A percentile compares a stretch with the other conserved stretches of the same genome.
Evolutionary conservation across 2,329 filamentous ascomycete genomes (phyloP).

Genomic region (Annulohypoxylon truncatum): DNA sequence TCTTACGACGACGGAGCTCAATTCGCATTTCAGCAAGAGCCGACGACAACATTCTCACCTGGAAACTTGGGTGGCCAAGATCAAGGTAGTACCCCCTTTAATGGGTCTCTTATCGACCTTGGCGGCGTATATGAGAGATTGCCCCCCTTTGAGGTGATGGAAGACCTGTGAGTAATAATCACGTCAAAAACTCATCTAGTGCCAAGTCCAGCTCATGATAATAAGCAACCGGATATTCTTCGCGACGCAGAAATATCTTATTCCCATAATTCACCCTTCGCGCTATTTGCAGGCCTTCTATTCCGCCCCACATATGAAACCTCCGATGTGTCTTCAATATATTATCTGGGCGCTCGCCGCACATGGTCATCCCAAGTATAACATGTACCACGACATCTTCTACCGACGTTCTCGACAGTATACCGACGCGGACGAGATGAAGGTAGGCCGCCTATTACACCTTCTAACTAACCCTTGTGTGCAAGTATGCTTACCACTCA

Average conservation of each 20-base stretch:
- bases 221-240: conserved; percentile 83
- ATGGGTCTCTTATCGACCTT: conserved; percentile 75
- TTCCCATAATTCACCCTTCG: conserved; percentile 82
- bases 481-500: conserved; percentile 17
- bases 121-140: conserved; percentile 81
- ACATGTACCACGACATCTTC: conserved; percentile 78
- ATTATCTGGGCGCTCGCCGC: conserved; percentile 88
- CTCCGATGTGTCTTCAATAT: conserved; percentile 87
- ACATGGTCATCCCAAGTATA: conserved; percentile 77
- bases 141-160: conserved; percentile 81
- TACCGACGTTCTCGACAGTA: conserved; percentile 87
- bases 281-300: conserved; percentile 82
- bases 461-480: neutral
- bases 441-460: conserved; percentile 54
- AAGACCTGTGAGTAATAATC: conserved; percentile 74
- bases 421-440: conserved; percentile 85
- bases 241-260: conserved; percentile 74
- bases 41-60: conserved; percentile 25
- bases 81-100: conserved; percentile 24
- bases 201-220: conserved; percentile 19
- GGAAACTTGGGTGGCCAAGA: conserved; percentile 34
- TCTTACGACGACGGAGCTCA: conserved; percentile 28
- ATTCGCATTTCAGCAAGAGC: conserved; percentile 37
- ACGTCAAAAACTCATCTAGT: neutral
- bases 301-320: conserved; percentile 76